A percentile compares a stretch with the other conserved stretches of the same genome.
These are phyloP conservation scores for Plasmodium gallinaceum DNA, from an alignment of 169 alveolate genomes.

Conservation along the genomic window DNA sequence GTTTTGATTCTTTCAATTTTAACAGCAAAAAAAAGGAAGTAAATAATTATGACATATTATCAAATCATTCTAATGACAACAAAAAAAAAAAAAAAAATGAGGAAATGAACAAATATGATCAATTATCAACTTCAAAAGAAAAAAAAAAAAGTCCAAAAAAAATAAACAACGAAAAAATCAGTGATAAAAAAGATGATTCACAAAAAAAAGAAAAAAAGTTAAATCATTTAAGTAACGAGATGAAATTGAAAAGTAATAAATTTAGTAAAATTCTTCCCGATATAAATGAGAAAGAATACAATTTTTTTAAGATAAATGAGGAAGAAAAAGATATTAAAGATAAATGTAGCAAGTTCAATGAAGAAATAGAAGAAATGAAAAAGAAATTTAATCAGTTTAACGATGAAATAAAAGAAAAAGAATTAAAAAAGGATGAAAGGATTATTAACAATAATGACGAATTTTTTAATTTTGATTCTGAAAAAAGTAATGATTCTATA, in stretches of 20 bases:
- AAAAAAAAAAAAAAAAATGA: not conserved
- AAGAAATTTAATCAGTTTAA: constrained; percentile 19
- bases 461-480: constrained; percentile 17
- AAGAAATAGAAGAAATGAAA: constrained; percentile 45
- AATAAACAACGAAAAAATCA: not conserved
- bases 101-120: not conserved
- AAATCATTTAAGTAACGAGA: not conserved
- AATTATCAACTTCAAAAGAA: not conserved
- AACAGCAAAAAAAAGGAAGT: not conserved
- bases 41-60: not conserved
- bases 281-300: no score
- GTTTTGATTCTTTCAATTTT: not conserved
- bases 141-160: not conserved
- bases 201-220: not conserved
- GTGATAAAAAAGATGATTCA: not conserved
- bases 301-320: not conserved
- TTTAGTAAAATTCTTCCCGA: no score
- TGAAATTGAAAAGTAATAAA: not conserved
- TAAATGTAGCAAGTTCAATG: constrained; percentile 27
- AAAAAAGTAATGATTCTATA: not conserved
- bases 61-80: not conserved
- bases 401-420: constrained; percentile 12
- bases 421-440: not conserved
- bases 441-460: not conserved
- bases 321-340: constrained; percentile 8